Base-by-base conservation (phyloP, 495 filamentous ascomycete species). In the Penicillium longicatenatum region DNA sequence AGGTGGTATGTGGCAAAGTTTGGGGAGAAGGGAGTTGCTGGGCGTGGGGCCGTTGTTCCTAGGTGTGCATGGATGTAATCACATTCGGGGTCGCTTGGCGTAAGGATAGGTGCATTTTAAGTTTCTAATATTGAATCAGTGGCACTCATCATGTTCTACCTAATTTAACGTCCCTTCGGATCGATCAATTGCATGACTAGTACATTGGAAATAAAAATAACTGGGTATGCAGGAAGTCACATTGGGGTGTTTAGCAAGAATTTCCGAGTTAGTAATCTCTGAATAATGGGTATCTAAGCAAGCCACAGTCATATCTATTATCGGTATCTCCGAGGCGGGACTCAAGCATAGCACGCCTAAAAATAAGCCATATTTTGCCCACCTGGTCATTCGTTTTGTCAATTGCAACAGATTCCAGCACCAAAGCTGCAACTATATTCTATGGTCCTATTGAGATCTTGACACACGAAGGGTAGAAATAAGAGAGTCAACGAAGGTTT, bases 1-100 rank as follows among this genome's bases (percentile, higher is more conserved):
- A 77, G 82, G 71, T 98, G 94, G 94, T 98, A 98, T 74, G 76
- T 88, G 44, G 79, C 90, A 59, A 90, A 79, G 72, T 98, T 98
- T 79, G 92, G 93, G 22, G 83, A 83, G 70, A 85, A 92, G 42
- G 86, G 82, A 61, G 85, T 96, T 51, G 85, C 82, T 39, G 80
- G 80, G 6, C 82, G 88, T 70, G 93, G 89, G 62, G 93, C 93
- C 16, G 85, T 91, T 24, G 86, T 98, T 64, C 94, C 94, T 11
- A 89, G 89, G 29, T 70, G 93, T 61, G 12, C 67, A 20, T 77
- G 69, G 67, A 51, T 79, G 63, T 77, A 53, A 67, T 9, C 33
- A n/a, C n/a, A n/a, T n/a, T n/a, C n/a, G n/a, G n/a, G n/a, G n/a
- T n/a, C n/a, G n/a, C n/a, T n/a, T n/a, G n/a, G n/a, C n/a, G n/a